Evolutionary conservation across 495 filamentous ascomycete species (phyloP), one percentile per base, ranked within the genome.

Genomic region (Beverwykella pulmonaria): DNA sequence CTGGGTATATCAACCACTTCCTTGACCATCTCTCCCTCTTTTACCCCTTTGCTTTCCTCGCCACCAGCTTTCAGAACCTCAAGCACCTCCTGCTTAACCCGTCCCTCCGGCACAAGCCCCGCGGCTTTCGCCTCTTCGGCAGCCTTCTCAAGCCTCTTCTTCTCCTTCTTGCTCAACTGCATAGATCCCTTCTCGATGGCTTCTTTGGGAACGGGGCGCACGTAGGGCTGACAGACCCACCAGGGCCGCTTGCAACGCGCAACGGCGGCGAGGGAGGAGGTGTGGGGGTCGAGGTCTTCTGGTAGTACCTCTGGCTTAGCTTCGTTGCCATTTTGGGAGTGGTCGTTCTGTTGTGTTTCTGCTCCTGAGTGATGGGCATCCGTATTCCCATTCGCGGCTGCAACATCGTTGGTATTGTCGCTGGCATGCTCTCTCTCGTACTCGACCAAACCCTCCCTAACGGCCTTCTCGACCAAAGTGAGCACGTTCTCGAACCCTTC

Each of bases 141-240:
- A 46, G 76, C 76, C 68, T 69, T 70, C 68, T 73, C 75, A 34
- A 79, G 32, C 69, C 64, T 75, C 64, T 57, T 69, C 75, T 70
- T 77, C 54, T 79, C 79, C 64, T 84, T 84, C 73, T 86, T 87
- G 70, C 86, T 90, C 41, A 86, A 74, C 56, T 79, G 84, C 72
- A 97, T 80, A 41, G 87, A 87, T 2, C 94, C 94, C 70, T 88
- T 91, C 69, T 86, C 86, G 60, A 93, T 64, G 19, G 94, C 94
- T 78, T 98, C 93, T 71, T 91, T 90, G 0, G 94, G 94, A 71
- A 96, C 71, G 39, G 92, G 93, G 30, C 94, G 81, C 1, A 97
- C 82, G 69, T 97, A 90, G 2, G 94, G 92, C 78, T 99, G 94
- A 48, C 90, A 93, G 4, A 97, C 80, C 90, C 93, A 99, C 83